Evolutionary conservation across 768 basidiomycete species (phyloP).

Genomic region (Tylopilus cervinicoccineus): DNA sequence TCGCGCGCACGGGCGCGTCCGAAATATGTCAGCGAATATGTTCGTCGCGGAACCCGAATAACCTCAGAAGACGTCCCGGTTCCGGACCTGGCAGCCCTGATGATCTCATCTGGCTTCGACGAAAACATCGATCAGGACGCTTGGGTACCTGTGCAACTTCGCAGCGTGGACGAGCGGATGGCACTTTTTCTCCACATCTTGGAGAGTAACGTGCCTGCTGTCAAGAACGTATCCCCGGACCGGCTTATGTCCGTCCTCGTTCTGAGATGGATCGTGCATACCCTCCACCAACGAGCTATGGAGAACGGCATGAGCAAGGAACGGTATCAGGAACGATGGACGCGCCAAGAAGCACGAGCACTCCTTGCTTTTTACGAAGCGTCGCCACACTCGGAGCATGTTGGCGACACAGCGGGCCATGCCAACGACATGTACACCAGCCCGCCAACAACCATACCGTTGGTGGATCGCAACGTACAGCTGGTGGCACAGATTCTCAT

Average conservation of each 20-base stretch:
- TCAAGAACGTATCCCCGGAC: constrained; percentile 46
- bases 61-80: constrained; percentile 55
- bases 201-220: constrained; percentile 46
- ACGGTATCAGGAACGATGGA: constrained; percentile 70
- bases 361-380: constrained; percentile 50
- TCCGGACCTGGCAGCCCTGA: constrained; percentile 43
- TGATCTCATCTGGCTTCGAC: constrained; percentile 36
- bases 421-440: constrained; percentile 14
- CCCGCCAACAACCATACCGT: constrained; percentile 19
- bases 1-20: constrained; percentile 13
- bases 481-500: constrained; percentile 60
- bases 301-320: constrained; percentile 49
- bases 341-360: constrained; percentile 53
- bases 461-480: constrained; percentile 62
- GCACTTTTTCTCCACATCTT: constrained; percentile 53
- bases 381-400: background rate
- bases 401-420: constrained; percentile 15
- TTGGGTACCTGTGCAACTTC: constrained; percentile 45
- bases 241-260: constrained; percentile 50
- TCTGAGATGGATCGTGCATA: constrained; percentile 58
- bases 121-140: constrained; percentile 19
- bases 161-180: constrained; percentile 48
- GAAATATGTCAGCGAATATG: constrained; percentile 48
- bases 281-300: constrained; percentile 46
- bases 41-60: constrained; percentile 67